phyloP scores from a whole-genome alignment of 768 basidiomycete genomes.

The Mycena alexandri region DNA sequence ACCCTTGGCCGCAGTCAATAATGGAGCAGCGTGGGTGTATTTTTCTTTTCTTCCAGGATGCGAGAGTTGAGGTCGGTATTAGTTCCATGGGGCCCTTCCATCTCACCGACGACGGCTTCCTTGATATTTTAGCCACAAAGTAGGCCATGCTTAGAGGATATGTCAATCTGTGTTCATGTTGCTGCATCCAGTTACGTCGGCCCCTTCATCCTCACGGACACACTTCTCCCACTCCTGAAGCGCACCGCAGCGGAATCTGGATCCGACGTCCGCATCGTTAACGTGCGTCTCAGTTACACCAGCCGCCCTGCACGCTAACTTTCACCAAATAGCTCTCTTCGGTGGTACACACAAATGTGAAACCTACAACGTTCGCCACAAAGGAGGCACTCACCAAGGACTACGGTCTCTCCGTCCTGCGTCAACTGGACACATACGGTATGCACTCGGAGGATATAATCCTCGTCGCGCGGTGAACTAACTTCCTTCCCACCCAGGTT shows the following conservation, averaged over 20 bases:
- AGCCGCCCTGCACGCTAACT: neutral
- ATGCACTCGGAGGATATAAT: too few species aligned
- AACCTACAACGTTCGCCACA: conserved; percentile 30
- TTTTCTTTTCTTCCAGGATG: too few species aligned
- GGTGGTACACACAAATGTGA: conserved; percentile 22
- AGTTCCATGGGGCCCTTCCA: conserved; percentile 25
- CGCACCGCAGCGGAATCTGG: conserved; percentile 55
- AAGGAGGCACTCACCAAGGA: conserved; percentile 37
- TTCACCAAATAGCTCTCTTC: conserved; percentile 30
- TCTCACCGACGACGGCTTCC: conserved; percentile 22
- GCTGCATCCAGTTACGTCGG: conserved; percentile 55
- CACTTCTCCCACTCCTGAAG: conserved; percentile 61
- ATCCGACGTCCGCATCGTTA: conserved; percentile 67
- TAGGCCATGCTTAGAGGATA: conserved; percentile 3
- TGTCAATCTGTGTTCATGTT: neutral
- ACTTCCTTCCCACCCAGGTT: too few species aligned
- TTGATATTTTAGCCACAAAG: conserved; percentile 40
- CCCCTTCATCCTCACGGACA: conserved; percentile 60
- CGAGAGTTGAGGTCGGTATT: neutral
- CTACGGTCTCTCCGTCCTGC: neutral
- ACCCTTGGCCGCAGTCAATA: conserved; percentile 36
- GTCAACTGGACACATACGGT: conserved; percentile 35
- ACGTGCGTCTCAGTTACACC: conserved; percentile 48
- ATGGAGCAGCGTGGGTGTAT: conserved; percentile 39
- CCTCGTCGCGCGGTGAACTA: too few species aligned